A percentile compares a stretch with the other conserved stretches of the same genome.
phyloP scores from a whole-genome alignment of 2,329 filamentous ascomycete genomes.

The Fusarium cyanostomum region DNA sequence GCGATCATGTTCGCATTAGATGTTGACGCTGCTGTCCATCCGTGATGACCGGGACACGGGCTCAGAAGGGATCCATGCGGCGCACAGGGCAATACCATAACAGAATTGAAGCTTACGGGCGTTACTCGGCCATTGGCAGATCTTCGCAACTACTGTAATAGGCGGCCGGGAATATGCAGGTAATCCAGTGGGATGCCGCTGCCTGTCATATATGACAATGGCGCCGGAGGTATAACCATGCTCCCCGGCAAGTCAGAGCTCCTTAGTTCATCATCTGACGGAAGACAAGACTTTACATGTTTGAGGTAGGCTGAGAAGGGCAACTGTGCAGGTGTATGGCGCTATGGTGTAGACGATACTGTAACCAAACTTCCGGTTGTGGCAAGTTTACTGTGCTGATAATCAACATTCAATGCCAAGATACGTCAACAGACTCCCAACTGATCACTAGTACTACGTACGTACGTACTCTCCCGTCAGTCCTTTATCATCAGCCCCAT shows the following conservation, averaged over 20 bases:
- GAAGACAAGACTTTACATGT: neutral
- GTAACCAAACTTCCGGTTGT: neutral
- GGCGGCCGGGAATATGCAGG: constrained; percentile 15
- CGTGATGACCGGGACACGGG: neutral
- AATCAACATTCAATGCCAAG: neutral
- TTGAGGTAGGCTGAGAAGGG: neutral
- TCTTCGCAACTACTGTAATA: neutral
- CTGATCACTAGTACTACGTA: neutral
- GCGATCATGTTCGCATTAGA: no score
- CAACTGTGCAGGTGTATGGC: no score
- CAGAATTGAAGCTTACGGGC: neutral
- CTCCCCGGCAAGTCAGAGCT: constrained; percentile 11
- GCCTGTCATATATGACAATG: constrained; percentile 33
- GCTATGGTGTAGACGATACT: constrained; percentile 2
- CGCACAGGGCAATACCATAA: neutral
- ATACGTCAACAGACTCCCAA: neutral
- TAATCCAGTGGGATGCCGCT: constrained; percentile 7
- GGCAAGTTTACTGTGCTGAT: neutral
- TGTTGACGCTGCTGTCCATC: neutral
- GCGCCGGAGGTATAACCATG: constrained; percentile 12
- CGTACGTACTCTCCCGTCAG: constrained; percentile 5
- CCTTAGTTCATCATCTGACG: constrained; percentile 25
- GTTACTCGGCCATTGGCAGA: neutral
- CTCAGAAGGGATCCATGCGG: constrained; percentile 8
- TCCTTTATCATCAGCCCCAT: constrained; percentile 24